Base-by-base conservation (phyloP, 306 rosid genomes). In the Aeschynomene evenia region DNA sequence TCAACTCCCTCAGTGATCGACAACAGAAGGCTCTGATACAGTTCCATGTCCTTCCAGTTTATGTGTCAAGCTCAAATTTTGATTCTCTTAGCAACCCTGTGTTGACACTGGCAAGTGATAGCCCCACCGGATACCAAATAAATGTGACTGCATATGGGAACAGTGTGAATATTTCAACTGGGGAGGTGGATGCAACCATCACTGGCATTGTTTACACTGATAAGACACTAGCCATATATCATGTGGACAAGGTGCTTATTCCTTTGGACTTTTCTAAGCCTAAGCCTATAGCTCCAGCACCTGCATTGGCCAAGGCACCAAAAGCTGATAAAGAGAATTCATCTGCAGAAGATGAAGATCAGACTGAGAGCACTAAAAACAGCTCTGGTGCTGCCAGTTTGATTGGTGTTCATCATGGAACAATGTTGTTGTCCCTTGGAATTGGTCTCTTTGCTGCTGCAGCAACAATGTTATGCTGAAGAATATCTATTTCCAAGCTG, bases 81-180 rank as follows among this genome's bases (percentile, higher is more conserved):
- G 89, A 89, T 54, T 70, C 96, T 0, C 75, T 89, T 0, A 84
- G 88, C 22, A 86, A 89, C 51, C 89, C 91, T 0, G 79, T 88
- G 13, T 16, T 84, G 19, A 84, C 95, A 37, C 80, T 86, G 14
- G 95, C 91, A 1, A 83, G 91, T 31, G 84, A 78, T 20, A 74
- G 76, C 40, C 85, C 85, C 2, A 58, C 31, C 0, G 81, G 84
- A 29, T 78, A 51, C 61, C 89, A 85, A 19, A 65, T 89, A 7
- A 85, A 89, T 66, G 89, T 86, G 37, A 89, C 88, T 1, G 84
- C 91, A 34, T 77, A 81, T 55, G 89, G 91, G 19, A 86, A 77
- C 63, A 72, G 63, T 49, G 91, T 89, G 62, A 89, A 89, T 70
- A 67, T 83, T 12, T 63, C 89, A 21, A 82, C 82, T 16, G 91